Percentiles rank a stretch among this genome's conserved stretches.
phyloP scores from a whole-genome alignment of 1,284 basidiomycete species.

The Ceraceosorus guamensis region DNA sequence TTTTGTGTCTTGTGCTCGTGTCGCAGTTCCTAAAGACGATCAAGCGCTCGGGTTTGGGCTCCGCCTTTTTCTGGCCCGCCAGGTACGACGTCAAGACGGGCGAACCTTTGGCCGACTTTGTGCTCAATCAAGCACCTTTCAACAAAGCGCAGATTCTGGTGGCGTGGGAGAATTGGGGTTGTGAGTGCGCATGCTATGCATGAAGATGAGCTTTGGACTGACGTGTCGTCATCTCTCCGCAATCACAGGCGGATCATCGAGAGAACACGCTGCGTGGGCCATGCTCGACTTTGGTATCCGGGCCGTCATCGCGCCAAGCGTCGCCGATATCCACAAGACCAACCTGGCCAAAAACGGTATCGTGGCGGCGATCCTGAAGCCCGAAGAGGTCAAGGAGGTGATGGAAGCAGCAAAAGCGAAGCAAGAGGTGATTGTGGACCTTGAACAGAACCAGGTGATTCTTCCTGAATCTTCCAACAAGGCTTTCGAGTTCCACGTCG shows the following conservation, averaged over 20 bases:
- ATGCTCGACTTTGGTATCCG: constrained; percentile 46
- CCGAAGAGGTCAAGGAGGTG: constrained; percentile 29
- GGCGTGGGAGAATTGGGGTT: constrained; percentile 44
- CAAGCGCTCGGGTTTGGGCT: constrained; percentile 44
- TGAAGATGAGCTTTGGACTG: too few species aligned
- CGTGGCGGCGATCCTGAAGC: constrained; percentile 29
- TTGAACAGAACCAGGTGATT: constrained; percentile 33
- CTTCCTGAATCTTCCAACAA: constrained; percentile 28
- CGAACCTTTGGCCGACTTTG: constrained; percentile 30
- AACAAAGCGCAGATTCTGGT: constrained; percentile 37
- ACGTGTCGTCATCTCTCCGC: too few species aligned
- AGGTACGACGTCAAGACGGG: constrained; percentile 43
- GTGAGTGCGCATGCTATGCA: constrained; percentile 10
- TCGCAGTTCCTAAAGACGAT: constrained; percentile 43
- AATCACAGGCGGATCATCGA: constrained; percentile 15
- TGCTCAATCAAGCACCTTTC: constrained; percentile 41
- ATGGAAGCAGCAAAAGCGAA: constrained; percentile 36
- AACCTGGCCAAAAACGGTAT: constrained; percentile 46
- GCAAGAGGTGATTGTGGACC: constrained; percentile 37
- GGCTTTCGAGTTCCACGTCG: constrained; percentile 30
- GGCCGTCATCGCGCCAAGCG: constrained; percentile 36
- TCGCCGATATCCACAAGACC: constrained; percentile 44
- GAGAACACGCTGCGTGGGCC: constrained; percentile 46
- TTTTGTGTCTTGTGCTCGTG: too few species aligned
- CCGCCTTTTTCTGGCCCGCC: constrained; percentile 40